Evolutionary conservation across 1,284 basidiomycete genomes (phyloP).

Genomic region (Cryptococcus sp.): DNA sequence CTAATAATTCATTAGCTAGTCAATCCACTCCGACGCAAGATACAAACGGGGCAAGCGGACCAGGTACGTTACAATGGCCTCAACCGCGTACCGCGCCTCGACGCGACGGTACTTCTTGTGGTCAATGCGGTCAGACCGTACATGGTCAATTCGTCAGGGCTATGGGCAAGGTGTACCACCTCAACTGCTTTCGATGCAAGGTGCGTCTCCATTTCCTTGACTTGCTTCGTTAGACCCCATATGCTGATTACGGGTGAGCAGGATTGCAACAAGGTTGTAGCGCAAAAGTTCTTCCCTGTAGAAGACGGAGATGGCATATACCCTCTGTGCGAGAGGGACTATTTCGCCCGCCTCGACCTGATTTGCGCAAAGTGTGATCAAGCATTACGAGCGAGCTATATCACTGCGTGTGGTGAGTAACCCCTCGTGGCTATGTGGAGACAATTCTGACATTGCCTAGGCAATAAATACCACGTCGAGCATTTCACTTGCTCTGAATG

Average conservation of each 20-base stretch:
- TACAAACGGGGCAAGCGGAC: neutral
- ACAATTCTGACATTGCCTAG: slow-evolving; percentile 54
- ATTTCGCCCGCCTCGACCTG: slow-evolving; percentile 92
- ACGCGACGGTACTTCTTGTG: slow-evolving; percentile 42
- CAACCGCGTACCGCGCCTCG: slow-evolving; percentile 18
- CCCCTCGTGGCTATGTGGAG: neutral
- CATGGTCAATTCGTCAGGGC: slow-evolving; percentile 92
- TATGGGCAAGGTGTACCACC: slow-evolving; percentile 88
- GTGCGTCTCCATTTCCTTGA: slow-evolving; percentile 58
- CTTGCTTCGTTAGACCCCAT: slow-evolving; percentile 12
- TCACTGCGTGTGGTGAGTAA: slow-evolving; percentile 94
- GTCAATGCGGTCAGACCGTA: slow-evolving; percentile 50
- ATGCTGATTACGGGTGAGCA: slow-evolving; percentile 49
- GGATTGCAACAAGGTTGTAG: slow-evolving; percentile 96
- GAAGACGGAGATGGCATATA: slow-evolving; percentile 71
- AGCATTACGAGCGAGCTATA: slow-evolving; percentile 94
- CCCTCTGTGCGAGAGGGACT: slow-evolving; percentile 96
- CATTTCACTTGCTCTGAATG: slow-evolving; percentile 99
- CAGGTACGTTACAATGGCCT: slow-evolving; percentile 12
- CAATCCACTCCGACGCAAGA: neutral
- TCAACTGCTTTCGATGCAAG: slow-evolving; percentile 96
- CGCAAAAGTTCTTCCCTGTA: slow-evolving; percentile 98
- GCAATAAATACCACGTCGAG: slow-evolving; percentile 98
- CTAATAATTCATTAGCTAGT: slow-evolving; percentile 12
- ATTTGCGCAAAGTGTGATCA: slow-evolving; percentile 95